phyloP scores from a whole-genome alignment of 2,329 filamentous ascomycete genomes.

The Sclerotinia sclerotiorum region DNA sequence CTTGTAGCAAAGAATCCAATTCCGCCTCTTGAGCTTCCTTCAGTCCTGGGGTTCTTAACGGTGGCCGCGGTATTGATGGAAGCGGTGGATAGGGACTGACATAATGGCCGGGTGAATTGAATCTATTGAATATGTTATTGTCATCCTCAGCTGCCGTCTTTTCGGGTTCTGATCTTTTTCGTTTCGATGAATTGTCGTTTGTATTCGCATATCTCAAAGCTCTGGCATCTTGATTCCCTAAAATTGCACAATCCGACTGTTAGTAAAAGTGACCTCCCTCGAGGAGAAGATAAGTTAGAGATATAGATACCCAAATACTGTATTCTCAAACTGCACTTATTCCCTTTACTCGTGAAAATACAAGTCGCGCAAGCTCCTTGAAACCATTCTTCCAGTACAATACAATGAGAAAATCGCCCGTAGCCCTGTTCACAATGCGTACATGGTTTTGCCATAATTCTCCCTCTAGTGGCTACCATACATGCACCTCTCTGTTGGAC shows the following conservation, averaged over 20 bases:
- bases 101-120: slow-evolving; percentile 20
- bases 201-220: slow-evolving; percentile 29
- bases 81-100: slow-evolving; percentile 26
- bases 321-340: slow-evolving; percentile 34
- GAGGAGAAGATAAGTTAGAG: neutral
- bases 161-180: slow-evolving; percentile 18
- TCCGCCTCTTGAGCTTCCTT: slow-evolving; percentile 22
- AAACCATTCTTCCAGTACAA: slow-evolving; percentile 35
- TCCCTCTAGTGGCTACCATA: slow-evolving; percentile 32
- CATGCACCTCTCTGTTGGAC: slow-evolving; percentile 34
- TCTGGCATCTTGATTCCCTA: slow-evolving; percentile 33
- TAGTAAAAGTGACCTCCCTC: neutral
- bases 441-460: slow-evolving; percentile 28
- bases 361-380: slow-evolving; percentile 36
- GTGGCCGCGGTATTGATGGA: slow-evolving; percentile 21
- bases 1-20: slow-evolving; percentile 30
- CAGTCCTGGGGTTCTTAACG: slow-evolving; percentile 1
- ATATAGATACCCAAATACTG: slow-evolving; percentile 29
- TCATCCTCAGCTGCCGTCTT: neutral
- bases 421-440: slow-evolving; percentile 32
- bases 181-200: slow-evolving; percentile 14
- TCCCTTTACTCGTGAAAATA: slow-evolving; percentile 35
- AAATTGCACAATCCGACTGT: neutral
- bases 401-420: slow-evolving; percentile 34
- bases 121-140: slow-evolving; percentile 13